A percentile compares a stretch with the other conserved stretches of the same genome.
Evolutionary conservation across 257 asterid species (phyloP).

Genomic region (Vinca minor): DNA sequence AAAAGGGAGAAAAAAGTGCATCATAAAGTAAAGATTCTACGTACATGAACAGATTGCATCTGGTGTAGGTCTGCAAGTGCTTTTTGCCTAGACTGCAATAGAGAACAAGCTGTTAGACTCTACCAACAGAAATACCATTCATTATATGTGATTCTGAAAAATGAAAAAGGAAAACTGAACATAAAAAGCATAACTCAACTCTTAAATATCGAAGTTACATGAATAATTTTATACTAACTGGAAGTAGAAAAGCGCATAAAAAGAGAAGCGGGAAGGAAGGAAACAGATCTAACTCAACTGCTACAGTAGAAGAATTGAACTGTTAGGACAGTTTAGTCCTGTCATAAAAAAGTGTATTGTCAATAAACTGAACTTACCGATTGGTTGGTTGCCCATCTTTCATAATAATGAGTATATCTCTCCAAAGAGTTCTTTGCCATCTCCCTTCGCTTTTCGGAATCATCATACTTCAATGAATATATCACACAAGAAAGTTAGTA

Average conservation of each 20-base stretch:
- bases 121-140: constrained; percentile 1
- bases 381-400: constrained; percentile 98
- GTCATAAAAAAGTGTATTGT: not conserved
- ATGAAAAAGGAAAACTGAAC: not conserved
- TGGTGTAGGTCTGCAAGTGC: constrained; percentile 80
- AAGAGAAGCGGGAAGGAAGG: no score
- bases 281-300: not conserved
- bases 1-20: not conserved
- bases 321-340: no score
- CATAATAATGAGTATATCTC: constrained; percentile 92
- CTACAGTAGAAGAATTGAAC: not conserved
- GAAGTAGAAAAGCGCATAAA: no score
- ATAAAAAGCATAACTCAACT: not conserved
- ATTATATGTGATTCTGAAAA: not conserved
- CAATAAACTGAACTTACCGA: constrained; percentile 41
- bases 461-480: constrained; percentile 60
- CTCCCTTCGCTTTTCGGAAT: constrained; percentile 89
- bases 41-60: constrained; percentile 88
- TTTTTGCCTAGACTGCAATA: constrained; percentile 87
- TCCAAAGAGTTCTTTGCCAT: constrained; percentile 96
- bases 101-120: constrained; percentile 12
- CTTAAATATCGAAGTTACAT: not conserved
- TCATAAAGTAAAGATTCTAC: constrained; percentile 20
- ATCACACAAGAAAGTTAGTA: constrained; percentile 9
- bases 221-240: no score